Percentiles rank a stretch among this genome's conserved stretches.
phyloP scores from a whole-genome alignment of 225 moss, liverwort and hornwort genomes.

The Straminergon stramineum region DNA sequence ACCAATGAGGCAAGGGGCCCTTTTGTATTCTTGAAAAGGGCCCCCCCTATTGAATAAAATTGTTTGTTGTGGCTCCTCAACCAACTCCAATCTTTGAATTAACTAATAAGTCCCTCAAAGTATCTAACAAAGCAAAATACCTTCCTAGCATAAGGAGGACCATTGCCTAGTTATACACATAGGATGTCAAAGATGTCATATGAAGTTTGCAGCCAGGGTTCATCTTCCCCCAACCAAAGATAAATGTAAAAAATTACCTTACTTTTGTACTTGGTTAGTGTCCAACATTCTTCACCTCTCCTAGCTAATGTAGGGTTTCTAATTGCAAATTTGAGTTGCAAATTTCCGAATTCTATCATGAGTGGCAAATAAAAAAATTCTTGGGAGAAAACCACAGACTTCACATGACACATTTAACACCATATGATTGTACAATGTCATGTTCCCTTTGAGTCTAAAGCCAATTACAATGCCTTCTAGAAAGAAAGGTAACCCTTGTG shows the following conservation, averaged over 20 bases:
- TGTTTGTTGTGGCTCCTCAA: fast-evolving
- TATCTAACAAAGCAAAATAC: not conserved
- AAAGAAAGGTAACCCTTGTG: no score
- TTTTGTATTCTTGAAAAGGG: not conserved
- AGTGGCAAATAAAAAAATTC: no score
- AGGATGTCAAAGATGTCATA: fast-evolving
- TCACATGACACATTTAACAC: not conserved
- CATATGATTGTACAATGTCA: no score
- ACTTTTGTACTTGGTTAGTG: not conserved
- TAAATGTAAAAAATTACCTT: not conserved
- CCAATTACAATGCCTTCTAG: no score
- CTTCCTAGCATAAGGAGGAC: fast-evolving
- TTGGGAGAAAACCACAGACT: fast-evolving
- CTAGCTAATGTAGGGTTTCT: not conserved
- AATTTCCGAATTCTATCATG: not conserved
- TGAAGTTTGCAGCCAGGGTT: fast-evolving
- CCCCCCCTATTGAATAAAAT: fast-evolving
- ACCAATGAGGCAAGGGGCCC: fast-evolving
- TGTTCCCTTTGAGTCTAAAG: no score
- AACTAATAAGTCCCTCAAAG: fast-evolving
- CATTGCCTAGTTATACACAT: not conserved
- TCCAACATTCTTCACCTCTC: not conserved
- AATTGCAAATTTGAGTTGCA: not conserved
- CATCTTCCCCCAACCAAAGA: fast-evolving
- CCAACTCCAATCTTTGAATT: not conserved